Evolutionary conservation across 1,284 basidiomycete species (phyloP), one percentile per base, ranked within the genome.

Genomic region (Ganoderma multipileum): DNA sequence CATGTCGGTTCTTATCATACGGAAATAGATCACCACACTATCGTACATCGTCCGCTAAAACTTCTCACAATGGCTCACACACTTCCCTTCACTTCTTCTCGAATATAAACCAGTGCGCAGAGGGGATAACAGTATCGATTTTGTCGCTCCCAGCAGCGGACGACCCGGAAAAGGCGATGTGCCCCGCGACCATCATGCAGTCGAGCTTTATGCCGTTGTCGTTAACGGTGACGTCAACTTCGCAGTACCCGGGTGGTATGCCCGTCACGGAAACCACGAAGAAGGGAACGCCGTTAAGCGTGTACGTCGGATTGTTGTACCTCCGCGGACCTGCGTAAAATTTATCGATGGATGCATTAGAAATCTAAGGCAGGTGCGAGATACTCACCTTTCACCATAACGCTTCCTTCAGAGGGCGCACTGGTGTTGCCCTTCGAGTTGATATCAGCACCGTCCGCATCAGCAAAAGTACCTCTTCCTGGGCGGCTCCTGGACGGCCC

Each of bases 141-240:
- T n/a, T 6, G 3, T 28, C 60, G 42, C 41, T 33, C 6, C 39
- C 95, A 12, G 18, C 9, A 16, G 60, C 38, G 8, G 59, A n/a
- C 7, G 59, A 55, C 6, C 52, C n/a, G 16, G 65, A 47, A 36
- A 63, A 63, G 1, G 69, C 84, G 14, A 85, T 70, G 14, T 79
- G 76, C 1, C 85, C 86, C 1, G 84, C 82, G 6, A 82, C 75
- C 73, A 86, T 77, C 63, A 77, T 73, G 61, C 79, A 79, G 18
- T 81, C 72, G 52, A 79, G 69, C 60, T 80, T 77, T 12, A 18
- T 7, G 33, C 55, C 55, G 20, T 57, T 36, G 44, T 84, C 83
- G 42, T 79, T 72, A 8, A 86, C 62, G 26, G 66, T 71, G 38
- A 86, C 80, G 36, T 83, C 78, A 38, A 84, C 73, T 47, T 80